These are phyloP conservation scores for Colletotrichum sp. DNA, from an alignment of 2,329 filamentous ascomycete species.

Conservation along the genomic window DNA sequence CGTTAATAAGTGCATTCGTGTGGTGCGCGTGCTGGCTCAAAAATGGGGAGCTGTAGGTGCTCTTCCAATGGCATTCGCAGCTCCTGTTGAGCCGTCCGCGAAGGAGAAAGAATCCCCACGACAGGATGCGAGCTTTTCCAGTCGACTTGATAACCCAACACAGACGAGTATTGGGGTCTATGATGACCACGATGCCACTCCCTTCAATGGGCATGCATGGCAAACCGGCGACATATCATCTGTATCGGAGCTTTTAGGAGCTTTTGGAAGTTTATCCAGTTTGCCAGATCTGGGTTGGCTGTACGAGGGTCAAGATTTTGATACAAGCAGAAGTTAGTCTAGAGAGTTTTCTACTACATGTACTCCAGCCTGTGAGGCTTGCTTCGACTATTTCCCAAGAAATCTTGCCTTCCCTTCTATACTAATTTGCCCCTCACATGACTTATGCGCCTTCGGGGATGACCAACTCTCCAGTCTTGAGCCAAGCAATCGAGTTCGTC, in stretches of 20 bases:
- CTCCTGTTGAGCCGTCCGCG: background rate
- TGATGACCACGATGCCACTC: background rate
- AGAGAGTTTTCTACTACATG: background rate
- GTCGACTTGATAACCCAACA: background rate
- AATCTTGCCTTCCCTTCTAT: fast-evolving
- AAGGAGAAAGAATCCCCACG: background rate
- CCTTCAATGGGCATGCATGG: background rate
- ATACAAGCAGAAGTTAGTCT: background rate
- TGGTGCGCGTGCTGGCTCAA: background rate
- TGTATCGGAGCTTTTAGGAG: background rate
- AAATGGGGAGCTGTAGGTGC: background rate
- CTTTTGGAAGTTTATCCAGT: background rate
- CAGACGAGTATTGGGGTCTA: background rate
- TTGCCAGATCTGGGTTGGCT: background rate
- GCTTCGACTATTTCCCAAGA: background rate
- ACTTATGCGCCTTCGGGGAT: background rate
- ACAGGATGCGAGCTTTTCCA: background rate
- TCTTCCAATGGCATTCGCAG: background rate
- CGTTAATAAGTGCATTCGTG: background rate
- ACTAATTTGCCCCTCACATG: background rate
- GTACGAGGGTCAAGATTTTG: background rate
- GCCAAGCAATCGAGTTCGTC: background rate
- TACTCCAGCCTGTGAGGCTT: background rate
- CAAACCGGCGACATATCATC: background rate
- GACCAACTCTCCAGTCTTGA: background rate